Evolutionary conservation across 2,329 filamentous ascomycete species (phyloP).

Genomic region (Ceratocystis cubensis): DNA sequence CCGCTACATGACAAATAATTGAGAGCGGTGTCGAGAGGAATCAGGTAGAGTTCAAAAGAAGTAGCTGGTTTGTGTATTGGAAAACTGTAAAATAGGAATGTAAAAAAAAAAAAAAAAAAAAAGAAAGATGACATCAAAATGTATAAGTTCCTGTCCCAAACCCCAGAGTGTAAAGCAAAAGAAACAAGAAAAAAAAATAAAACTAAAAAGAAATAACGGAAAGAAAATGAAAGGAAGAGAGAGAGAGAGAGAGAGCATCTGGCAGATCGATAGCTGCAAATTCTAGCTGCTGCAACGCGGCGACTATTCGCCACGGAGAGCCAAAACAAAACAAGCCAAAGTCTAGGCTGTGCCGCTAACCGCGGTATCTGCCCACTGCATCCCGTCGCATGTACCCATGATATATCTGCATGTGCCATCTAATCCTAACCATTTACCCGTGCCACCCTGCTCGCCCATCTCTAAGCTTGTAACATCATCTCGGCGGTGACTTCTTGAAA

Average conservation of each 20-base stretch:
- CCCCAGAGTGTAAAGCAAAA: neutral
- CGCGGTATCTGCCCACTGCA: too few species aligned
- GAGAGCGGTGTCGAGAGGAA: neutral
- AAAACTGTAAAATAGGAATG: neutral
- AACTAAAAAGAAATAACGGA: neutral
- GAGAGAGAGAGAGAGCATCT: neutral
- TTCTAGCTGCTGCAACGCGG: too few species aligned
- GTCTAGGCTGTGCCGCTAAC: too few species aligned
- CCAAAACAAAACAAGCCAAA: too few species aligned
- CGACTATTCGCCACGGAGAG: too few species aligned
- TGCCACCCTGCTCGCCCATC: too few species aligned
- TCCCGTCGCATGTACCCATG: too few species aligned
- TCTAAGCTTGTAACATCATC: neutral
- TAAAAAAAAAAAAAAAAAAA: neutral
- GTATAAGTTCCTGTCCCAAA: neutral
- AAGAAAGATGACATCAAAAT: neutral
- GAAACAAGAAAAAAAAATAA: conserved; percentile 18
- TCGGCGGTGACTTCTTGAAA: neutral
- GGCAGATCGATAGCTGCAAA: neutral
- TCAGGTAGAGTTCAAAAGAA: neutral
- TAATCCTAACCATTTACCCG: too few species aligned
- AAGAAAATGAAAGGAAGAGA: neutral
- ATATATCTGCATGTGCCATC: too few species aligned
- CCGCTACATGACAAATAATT: neutral
- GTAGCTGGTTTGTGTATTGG: neutral